phyloP scores from a whole-genome alignment of 106 monocot species.

The Allium cepa region DNA sequence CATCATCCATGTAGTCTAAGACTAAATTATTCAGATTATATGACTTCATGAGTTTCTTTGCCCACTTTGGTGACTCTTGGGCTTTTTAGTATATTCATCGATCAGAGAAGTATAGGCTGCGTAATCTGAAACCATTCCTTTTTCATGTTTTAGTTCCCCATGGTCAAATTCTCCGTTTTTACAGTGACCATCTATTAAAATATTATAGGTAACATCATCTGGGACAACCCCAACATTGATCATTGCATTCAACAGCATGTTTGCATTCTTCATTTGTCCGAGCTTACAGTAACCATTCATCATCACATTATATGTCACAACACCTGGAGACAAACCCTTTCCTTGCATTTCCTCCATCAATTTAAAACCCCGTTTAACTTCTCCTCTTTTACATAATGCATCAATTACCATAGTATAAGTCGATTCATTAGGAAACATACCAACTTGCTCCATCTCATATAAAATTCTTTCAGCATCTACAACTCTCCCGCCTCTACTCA shows the following conservation, averaged over 20 bases:
- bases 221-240: conserved; percentile 71
- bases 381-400: conserved; percentile 64
- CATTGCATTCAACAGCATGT: conserved; percentile 77
- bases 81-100: conserved; percentile 30
- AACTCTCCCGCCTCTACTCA: conserved; percentile 43
- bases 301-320: conserved; percentile 70
- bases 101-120: conserved; percentile 55
- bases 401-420: conserved; percentile 69
- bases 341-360: conserved; percentile 69
- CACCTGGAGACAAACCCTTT: conserved; percentile 42
- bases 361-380: conserved; percentile 45
- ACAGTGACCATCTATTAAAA: conserved; percentile 73
- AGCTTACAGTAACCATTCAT: conserved; percentile 79
- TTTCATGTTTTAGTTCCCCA: conserved; percentile 50
- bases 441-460: conserved; percentile 44
- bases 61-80: conserved; percentile 6
- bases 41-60: not conserved
- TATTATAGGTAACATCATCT: conserved; percentile 83
- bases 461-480: conserved; percentile 41
- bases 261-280: conserved; percentile 86
- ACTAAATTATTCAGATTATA: too few relatives aligned
- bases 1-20: too few relatives aligned
- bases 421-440: conserved; percentile 40
- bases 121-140: conserved; percentile 77
- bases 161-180: conserved; percentile 35